Percentiles rank a stretch among this genome's conserved stretches.
Conservation (phyloP, 805 yeast species). For the Myxozyma melibiosi region DNA sequence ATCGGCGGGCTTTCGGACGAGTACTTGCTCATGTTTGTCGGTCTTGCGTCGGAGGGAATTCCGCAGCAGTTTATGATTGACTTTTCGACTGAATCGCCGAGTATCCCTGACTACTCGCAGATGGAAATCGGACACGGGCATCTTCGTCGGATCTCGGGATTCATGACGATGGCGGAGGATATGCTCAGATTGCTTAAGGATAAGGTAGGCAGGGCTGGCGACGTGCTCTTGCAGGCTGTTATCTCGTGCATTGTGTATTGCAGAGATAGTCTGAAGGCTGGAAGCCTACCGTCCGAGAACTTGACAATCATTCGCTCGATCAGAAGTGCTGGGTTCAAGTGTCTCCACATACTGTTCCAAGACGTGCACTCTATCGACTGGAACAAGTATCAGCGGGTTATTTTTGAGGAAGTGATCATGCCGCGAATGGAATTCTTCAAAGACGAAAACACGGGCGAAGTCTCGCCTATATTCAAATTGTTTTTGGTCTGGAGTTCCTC, state of each 20-base stretch:
- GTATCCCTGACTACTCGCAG: slow-evolving; percentile 5
- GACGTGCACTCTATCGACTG: slow-evolving; percentile 59
- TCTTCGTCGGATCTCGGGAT: slow-evolving; percentile 32
- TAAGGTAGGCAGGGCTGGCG: slow-evolving; percentile 17
- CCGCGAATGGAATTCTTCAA: slow-evolving; percentile 73
- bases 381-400: slow-evolving; percentile 51
- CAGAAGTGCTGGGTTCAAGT: slow-evolving; percentile 68
- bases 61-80: slow-evolving; percentile 16
- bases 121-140: slow-evolving; percentile 11
- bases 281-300: slow-evolving; percentile 6
- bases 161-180: slow-evolving; percentile 35
- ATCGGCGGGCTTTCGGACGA: slow-evolving; percentile 58
- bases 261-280: slow-evolving; percentile 10
- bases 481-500: slow-evolving; percentile 61
- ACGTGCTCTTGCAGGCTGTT: slow-evolving; percentile 10
- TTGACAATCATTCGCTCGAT: slow-evolving; percentile 56
- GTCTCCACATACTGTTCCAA: slow-evolving; percentile 59
- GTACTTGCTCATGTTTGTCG: slow-evolving; percentile 61
- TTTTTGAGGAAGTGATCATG: slow-evolving; percentile 57
- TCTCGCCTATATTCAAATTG: slow-evolving; percentile 72
- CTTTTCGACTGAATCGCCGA: not conserved
- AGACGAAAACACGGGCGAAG: slow-evolving; percentile 76
- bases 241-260: slow-evolving; percentile 26
- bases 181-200: slow-evolving; percentile 18
- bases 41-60: slow-evolving; percentile 40